phyloP scores from a whole-genome alignment of 1,284 basidiomycete genomes.

The Somion occarium region DNA sequence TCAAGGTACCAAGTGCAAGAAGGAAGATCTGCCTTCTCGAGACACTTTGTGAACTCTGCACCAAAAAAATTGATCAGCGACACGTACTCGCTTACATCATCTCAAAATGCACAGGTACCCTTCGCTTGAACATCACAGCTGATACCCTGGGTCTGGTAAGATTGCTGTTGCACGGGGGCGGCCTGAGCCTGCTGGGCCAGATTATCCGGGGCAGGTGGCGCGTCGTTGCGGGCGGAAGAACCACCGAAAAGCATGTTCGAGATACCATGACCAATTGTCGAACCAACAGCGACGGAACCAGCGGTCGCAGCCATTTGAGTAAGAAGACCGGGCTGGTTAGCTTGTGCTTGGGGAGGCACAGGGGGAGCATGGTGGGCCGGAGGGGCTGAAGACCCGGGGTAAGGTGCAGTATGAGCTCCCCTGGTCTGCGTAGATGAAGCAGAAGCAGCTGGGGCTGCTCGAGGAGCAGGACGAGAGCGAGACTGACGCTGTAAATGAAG shows the following conservation, averaged over 20 bases:
- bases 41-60: constrained; percentile 70
- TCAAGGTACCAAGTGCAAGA: constrained; percentile 82
- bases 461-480: constrained; percentile 56
- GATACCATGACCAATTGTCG: constrained; percentile 79
- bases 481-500: constrained; percentile 46
- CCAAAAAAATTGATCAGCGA: constrained; percentile 6
- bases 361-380: constrained; percentile 32
- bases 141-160: constrained; percentile 32
- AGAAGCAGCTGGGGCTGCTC: constrained; percentile 32
- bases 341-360: constrained; percentile 23
- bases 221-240: constrained; percentile 25
- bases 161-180: constrained; percentile 36
- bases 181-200: constrained; percentile 39
- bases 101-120: constrained; percentile 36
- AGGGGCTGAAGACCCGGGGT: constrained; percentile 40
- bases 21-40: constrained; percentile 71
- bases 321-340: constrained; percentile 58
- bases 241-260: constrained; percentile 84
- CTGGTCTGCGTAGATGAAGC: constrained; percentile 40
- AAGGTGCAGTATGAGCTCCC: constrained; percentile 36
- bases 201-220: constrained; percentile 38
- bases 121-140: constrained; percentile 73
- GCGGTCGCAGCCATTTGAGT: constrained; percentile 87
- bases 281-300: constrained; percentile 82
- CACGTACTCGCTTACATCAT: constrained; percentile 1